Evolutionary conservation across 371 early-diverging fungal genomes (phyloP).

Genomic region (Fennellomyces sp.): DNA sequence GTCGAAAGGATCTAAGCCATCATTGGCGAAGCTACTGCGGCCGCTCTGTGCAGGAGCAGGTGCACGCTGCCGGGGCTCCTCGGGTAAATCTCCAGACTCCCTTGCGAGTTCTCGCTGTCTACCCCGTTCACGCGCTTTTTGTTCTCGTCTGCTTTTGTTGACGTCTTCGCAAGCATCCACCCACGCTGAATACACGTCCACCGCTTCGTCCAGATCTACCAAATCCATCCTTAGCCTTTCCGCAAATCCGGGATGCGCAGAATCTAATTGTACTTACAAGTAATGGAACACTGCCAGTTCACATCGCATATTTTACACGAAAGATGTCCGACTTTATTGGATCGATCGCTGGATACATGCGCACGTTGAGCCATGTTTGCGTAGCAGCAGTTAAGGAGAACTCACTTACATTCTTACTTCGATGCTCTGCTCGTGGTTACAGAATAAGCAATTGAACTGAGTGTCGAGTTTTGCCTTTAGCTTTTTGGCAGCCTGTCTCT

Average conservation of each 20-base stretch:
- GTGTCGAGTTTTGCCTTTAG: conserved; percentile 77
- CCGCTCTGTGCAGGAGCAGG: conserved; percentile 14
- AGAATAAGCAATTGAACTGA: conserved; percentile 88
- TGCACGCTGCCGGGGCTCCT: conserved; percentile 3
- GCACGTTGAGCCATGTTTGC: not conserved
- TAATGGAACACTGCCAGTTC: conserved; percentile 67
- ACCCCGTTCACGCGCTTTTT: conserved; percentile 21
- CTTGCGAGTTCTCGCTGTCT: conserved; percentile 9
- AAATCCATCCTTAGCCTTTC: conserved; percentile 1
- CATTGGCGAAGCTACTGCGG: conserved; percentile 15
- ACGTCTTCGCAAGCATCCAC: conserved; percentile 81
- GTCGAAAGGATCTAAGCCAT: conserved; percentile 35
- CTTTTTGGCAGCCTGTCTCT: conserved; percentile 74
- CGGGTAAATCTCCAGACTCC: conserved; percentile 13
- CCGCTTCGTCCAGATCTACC: conserved; percentile 73
- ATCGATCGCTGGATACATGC: conserved; percentile 36
- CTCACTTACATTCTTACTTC: conserved; percentile 73
- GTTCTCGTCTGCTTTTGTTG: conserved; percentile 43
- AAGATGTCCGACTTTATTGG: conserved; percentile 66
- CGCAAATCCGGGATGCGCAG: not conserved
- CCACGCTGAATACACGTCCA: conserved; percentile 88
- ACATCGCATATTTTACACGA: conserved; percentile 80
- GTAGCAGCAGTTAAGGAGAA: not conserved
- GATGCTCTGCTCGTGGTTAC: conserved; percentile 87
- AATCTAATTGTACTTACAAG: conserved; percentile 46